These are phyloP conservation scores for Aristolochia contorta DNA, from an alignment of 164 flowering plant genomes.

Conservation along the genomic window DNA sequence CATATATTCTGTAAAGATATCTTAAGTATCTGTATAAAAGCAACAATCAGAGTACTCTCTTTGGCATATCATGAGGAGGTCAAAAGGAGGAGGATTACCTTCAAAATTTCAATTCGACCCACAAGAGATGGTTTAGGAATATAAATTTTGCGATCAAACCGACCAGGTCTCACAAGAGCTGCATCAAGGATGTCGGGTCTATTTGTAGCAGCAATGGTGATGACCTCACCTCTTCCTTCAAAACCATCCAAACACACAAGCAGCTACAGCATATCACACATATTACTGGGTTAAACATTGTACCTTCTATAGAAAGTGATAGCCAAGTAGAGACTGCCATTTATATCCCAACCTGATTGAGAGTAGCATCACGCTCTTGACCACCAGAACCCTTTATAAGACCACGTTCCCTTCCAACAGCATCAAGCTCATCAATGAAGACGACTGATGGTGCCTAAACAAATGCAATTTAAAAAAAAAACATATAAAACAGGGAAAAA, in stretches of 20 bases:
- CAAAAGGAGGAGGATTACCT: conserved; percentile 29
- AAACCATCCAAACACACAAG: conserved; percentile 96
- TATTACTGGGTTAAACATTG: background rate
- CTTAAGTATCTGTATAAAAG: no score
- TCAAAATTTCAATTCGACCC: conserved; percentile 79
- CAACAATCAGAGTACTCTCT: no score
- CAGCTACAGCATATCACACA: conserved; percentile 37
- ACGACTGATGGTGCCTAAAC: conserved; percentile 91
- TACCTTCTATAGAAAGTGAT: background rate
- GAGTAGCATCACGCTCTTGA: conserved; percentile 98
- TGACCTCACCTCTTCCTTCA: conserved; percentile 95
- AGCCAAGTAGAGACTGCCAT: background rate
- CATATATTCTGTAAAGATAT: no score
- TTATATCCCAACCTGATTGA: conserved; percentile 64
- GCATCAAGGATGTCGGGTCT: conserved; percentile 95
- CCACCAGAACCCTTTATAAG: conserved; percentile 95
- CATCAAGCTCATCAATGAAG: conserved; percentile 96
- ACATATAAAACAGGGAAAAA: background rate
- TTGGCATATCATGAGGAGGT: no score
- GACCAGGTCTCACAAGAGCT: conserved; percentile 93
- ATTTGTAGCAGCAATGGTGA: conserved; percentile 95
- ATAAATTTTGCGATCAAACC: conserved; percentile 80
- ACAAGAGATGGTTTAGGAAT: conserved; percentile 82
- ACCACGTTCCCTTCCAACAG: conserved; percentile 98
- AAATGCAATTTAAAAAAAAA: background rate